Evolutionary conservation across 495 filamentous ascomycete genomes (phyloP).

Genomic region (Lichina pygmaea): DNA sequence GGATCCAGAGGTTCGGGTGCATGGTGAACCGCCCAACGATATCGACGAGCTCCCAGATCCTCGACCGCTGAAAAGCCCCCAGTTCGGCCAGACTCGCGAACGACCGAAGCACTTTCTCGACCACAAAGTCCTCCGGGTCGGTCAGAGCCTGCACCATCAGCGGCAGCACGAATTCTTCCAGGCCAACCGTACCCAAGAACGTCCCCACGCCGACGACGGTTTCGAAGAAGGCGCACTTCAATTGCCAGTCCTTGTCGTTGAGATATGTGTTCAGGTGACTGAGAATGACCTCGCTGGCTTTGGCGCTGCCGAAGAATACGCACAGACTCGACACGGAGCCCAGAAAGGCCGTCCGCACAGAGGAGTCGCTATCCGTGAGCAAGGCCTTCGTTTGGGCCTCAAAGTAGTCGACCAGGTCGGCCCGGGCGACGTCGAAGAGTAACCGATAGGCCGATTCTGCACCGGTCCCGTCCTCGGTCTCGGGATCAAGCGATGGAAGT

Average conservation of each 20-base stretch:
- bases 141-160: slow-evolving; percentile 93
- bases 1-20: slow-evolving; percentile 88
- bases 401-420: slow-evolving; percentile 53
- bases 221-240: slow-evolving; percentile 92
- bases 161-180: slow-evolving; percentile 91
- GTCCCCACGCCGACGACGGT: slow-evolving; percentile 81
- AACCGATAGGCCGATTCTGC: slow-evolving; percentile 38
- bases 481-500: slow-evolving; percentile 48
- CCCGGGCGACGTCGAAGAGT: slow-evolving; percentile 56
- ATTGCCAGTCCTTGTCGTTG: slow-evolving; percentile 86
- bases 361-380: slow-evolving; percentile 61
- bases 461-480: slow-evolving; percentile 41
- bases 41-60: slow-evolving; percentile 65
- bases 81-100: slow-evolving; percentile 74
- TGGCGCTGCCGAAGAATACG: slow-evolving; percentile 74
- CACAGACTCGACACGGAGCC: slow-evolving; percentile 79
- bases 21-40: slow-evolving; percentile 60
- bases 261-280: slow-evolving; percentile 95
- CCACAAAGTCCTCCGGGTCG: slow-evolving; percentile 83
- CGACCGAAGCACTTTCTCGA: slow-evolving; percentile 70
- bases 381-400: slow-evolving; percentile 70
- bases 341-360: slow-evolving; percentile 84
- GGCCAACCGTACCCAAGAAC: slow-evolving; percentile 59
- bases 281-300: slow-evolving; percentile 78
- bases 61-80: slow-evolving; percentile 62